A percentile compares a stretch with the other conserved stretches of the same genome.
These are phyloP conservation scores for Scolecobasidium constrictum DNA, from an alignment of 2,329 filamentous ascomycete genomes.

Conservation along the genomic window DNA sequence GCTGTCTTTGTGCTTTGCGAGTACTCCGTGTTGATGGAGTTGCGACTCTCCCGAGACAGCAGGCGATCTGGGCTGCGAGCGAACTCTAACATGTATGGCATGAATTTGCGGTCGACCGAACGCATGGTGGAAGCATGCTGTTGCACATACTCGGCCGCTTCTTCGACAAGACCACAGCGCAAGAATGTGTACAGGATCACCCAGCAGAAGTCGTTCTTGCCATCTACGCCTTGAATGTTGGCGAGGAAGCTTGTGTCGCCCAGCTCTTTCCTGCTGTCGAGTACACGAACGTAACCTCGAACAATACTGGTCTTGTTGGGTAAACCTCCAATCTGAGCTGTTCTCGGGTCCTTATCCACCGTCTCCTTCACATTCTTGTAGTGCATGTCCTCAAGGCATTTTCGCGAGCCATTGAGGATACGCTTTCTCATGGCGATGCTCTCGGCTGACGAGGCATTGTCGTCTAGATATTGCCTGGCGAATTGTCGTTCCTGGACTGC, in stretches of 20 bases:
- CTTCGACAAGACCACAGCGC: slow-evolving; percentile 69
- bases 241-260: slow-evolving; percentile 42
- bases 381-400: slow-evolving; percentile 67
- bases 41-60: slow-evolving; percentile 67
- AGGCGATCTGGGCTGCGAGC: slow-evolving; percentile 65
- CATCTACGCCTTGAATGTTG: slow-evolving; percentile 62
- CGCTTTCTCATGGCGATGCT: slow-evolving; percentile 61
- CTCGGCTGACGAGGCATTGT: slow-evolving; percentile 52
- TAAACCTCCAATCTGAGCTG: slow-evolving; percentile 80
- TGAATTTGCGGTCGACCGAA: slow-evolving; percentile 82
- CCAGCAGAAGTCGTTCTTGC: slow-evolving; percentile 65
- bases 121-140: slow-evolving; percentile 71
- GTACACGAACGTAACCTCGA: slow-evolving; percentile 79
- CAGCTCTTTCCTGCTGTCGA: slow-evolving; percentile 70
- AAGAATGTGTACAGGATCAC: slow-evolving; percentile 87
- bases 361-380: slow-evolving; percentile 64
- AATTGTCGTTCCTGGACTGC: slow-evolving; percentile 68
- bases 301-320: slow-evolving; percentile 85
- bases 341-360: slow-evolving; percentile 73
- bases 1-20: slow-evolving; percentile 74
- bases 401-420: slow-evolving; percentile 69
- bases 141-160: slow-evolving; percentile 80
- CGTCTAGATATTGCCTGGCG: slow-evolving; percentile 65
- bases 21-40: slow-evolving; percentile 83
- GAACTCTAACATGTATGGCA: slow-evolving; percentile 78